Percentiles rank a stretch among this genome's conserved stretches.
Evolutionary conservation across 768 basidiomycete genomes (phyloP).

Genomic region (Leccinum obscurum): DNA sequence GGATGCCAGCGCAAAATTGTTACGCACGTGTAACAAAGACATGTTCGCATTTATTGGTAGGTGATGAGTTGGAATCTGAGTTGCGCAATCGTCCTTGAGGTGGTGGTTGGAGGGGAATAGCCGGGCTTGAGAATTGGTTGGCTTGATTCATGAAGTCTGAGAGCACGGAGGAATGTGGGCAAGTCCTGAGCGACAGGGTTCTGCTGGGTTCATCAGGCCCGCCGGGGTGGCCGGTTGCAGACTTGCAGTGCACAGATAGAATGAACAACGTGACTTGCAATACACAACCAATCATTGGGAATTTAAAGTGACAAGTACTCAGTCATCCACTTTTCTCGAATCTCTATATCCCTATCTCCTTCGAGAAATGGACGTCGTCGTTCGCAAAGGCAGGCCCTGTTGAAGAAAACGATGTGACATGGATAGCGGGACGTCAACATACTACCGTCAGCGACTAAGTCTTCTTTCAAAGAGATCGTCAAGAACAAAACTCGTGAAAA

Average conservation of each 20-base stretch:
- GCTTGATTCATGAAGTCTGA: background rate
- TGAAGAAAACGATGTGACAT: conserved; percentile 40
- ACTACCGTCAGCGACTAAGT: background rate
- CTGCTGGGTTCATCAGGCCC: too few relatives aligned
- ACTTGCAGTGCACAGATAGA: too few relatives aligned
- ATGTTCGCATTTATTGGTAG: background rate
- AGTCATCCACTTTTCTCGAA: conserved; percentile 87
- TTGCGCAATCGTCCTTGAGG: background rate
- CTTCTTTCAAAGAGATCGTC: background rate
- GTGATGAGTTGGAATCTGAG: background rate
- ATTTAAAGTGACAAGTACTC: conserved; percentile 2
- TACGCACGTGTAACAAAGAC: background rate
- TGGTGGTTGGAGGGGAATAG: too few relatives aligned
- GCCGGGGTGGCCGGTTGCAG: too few relatives aligned
- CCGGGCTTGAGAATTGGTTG: background rate
- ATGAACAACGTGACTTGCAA: too few relatives aligned
- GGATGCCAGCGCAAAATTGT: background rate
- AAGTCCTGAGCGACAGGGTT: too few relatives aligned
- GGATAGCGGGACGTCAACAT: conserved; percentile 14
- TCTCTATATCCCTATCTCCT: conserved; percentile 73
- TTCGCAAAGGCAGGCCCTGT: conserved; percentile 60
- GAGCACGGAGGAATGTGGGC: too few relatives aligned
- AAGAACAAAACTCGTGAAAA: background rate
- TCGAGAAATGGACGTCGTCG: conserved; percentile 84
- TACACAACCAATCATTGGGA: conserved; percentile 39